Evolutionary conservation across 192 early-diverging fungal genomes (phyloP).

Genomic region (Coemansia sp.): DNA sequence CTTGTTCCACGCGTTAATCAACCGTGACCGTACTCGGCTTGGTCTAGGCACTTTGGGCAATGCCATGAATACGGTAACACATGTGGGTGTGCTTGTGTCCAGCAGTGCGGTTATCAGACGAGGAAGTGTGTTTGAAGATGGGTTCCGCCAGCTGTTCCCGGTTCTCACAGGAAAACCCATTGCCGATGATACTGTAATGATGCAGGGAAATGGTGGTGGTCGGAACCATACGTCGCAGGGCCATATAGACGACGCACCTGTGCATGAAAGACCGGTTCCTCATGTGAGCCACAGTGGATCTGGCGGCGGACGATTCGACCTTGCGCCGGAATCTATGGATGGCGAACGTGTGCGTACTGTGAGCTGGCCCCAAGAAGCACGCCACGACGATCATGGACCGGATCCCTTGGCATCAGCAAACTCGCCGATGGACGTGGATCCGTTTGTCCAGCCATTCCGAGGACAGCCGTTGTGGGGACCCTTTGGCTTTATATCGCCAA

Average conservation of each 20-base stretch:
- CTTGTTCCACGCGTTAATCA: conserved; percentile 79
- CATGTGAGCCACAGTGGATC: neutral
- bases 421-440: neutral
- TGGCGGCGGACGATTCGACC: neutral
- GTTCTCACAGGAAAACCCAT: conserved; percentile 46
- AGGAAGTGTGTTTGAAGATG: conserved; percentile 87
- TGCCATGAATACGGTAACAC: neutral
- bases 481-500: neutral
- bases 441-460: neutral
- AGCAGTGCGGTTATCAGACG: conserved; percentile 66
- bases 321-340: neutral
- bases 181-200: neutral
- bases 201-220: neutral
- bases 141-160: conserved; percentile 69
- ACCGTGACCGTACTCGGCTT: conserved; percentile 61
- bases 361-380: neutral
- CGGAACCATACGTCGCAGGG: neutral
- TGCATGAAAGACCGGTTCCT: neutral
- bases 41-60: conserved; percentile 23
- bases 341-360: neutral
- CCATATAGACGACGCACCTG: neutral
- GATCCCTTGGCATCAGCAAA: neutral
- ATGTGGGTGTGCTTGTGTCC: neutral
- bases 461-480: neutral
- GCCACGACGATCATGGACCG: neutral